Base-by-base conservation (phyloP, 306 rosid genomes). In the Vachellia collinsii region DNA sequence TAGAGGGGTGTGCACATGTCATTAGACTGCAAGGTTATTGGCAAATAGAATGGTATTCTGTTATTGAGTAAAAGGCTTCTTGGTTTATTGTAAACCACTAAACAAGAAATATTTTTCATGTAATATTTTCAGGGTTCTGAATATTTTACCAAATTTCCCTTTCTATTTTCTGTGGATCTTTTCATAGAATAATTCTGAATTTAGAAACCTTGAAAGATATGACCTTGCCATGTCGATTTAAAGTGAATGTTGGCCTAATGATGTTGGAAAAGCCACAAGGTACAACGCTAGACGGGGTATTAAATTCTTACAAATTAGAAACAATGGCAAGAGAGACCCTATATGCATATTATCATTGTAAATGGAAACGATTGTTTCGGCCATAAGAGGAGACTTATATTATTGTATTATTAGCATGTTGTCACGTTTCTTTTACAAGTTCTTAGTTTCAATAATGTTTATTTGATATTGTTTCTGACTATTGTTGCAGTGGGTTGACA, bases 401-500 rank as follows among this genome's bases (percentile, higher is more conserved):
- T 16, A 6, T 43, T 69, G 65, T 58, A 58, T 22, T 22, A 22
- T 22, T 20, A 11, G 44, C n/a, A 11, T 14, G 17, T 61, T 59
- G 8, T 20, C 37, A 9, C 11, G 17, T 23, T 61, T 61, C 36
- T 64, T 14, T 34, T 6, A 14, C 22, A 37, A 38, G 12, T 65
- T 65, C 16, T 25, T 0, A 23, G 29, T 29, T 10, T 36, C 5
- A 29, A 17, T 12, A 62, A 34, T 63, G 17, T 13, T 67, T 58
- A 56, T 63, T 62, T 62, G 25, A 71, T 70, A 14, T 17, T 74
- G 4, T 74, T 72, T 59, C 46, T 8, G 42, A 50, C 77, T 54
- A 43, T 76, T 68, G 67, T 11, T 89, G 87, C 91, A 94, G 98
- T 85, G 98, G 98, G 82, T 87, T 94, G 66, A 92, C 98, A 7